Percentiles rank a stretch among this genome's conserved stretches.
phyloP scores from a whole-genome alignment of 2,329 filamentous ascomycete species.

The Phyllosticta citrichinensis region DNA sequence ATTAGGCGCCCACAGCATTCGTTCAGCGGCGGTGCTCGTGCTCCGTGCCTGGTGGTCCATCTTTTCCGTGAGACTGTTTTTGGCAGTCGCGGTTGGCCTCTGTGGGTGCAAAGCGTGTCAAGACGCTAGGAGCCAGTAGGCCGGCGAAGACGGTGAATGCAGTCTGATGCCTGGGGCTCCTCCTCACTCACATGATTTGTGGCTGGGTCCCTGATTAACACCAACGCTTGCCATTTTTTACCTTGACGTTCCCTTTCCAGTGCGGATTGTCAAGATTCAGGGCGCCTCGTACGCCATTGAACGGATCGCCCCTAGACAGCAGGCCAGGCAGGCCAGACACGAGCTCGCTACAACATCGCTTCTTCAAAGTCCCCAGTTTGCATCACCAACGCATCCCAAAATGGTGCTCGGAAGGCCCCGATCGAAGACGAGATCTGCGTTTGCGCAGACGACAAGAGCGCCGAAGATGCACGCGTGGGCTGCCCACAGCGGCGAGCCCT shows the following conservation, averaged over 20 bases:
- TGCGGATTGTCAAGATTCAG: background rate
- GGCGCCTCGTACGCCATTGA: background rate
- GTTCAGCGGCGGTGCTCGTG: background rate
- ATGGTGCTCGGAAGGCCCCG: background rate
- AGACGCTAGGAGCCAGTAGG: background rate
- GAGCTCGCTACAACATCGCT: background rate
- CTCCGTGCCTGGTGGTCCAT: background rate
- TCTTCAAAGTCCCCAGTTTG: background rate
- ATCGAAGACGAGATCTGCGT: background rate
- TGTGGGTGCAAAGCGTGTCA: background rate
- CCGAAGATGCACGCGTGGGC: background rate
- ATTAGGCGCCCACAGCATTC: background rate
- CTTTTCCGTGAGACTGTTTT: background rate
- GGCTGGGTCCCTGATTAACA: background rate
- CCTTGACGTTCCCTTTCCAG: background rate
- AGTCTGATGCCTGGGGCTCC: background rate
- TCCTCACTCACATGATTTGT: background rate
- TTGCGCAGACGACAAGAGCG: background rate
- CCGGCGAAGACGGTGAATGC: background rate
- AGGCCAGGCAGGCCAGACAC: background rate
- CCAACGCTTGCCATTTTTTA: background rate
- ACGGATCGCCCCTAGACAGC: background rate
- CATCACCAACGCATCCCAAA: background rate
- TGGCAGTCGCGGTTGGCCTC: background rate
- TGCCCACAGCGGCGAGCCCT: background rate